phyloP scores from a whole-genome alignment of 2,329 filamentous ascomycete genomes.

The Colletotrichum lupini region DNA sequence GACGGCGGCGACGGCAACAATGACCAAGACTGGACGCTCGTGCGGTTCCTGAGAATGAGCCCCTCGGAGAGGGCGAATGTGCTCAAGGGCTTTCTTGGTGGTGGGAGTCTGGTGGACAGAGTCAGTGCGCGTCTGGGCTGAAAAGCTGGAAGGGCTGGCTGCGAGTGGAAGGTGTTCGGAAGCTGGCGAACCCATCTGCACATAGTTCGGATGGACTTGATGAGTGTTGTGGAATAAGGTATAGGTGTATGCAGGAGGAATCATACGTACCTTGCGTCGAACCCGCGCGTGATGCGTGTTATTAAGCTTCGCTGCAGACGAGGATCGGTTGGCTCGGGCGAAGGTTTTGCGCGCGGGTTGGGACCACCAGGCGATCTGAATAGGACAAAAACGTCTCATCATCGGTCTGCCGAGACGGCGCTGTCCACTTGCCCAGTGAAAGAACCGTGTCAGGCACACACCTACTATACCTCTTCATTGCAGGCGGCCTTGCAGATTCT shows the following conservation, averaged over 20 bases:
- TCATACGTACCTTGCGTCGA: background rate
- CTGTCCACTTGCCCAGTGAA: background rate
- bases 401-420: background rate
- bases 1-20: background rate
- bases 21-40: slow-evolving; percentile 41
- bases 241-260: background rate
- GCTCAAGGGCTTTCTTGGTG: slow-evolving; percentile 43
- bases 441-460: background rate
- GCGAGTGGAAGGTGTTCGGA: background rate
- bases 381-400: background rate
- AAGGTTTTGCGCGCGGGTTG: background rate
- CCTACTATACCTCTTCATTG: no score
- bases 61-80: slow-evolving; percentile 38
- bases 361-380: slow-evolving; percentile 11
- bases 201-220: slow-evolving; percentile 25
- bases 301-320: slow-evolving; percentile 2
- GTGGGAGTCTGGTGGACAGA: slow-evolving; percentile 23
- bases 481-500: background rate
- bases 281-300: background rate
- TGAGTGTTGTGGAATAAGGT: background rate
- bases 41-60: slow-evolving; percentile 45
- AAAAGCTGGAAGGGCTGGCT: background rate
- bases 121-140: slow-evolving; percentile 25
- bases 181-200: slow-evolving; percentile 20
- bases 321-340: slow-evolving; percentile 24